Evolutionary conservation across 495 filamentous ascomycete species (phyloP).

Genomic region (Acidomyces sp.): DNA sequence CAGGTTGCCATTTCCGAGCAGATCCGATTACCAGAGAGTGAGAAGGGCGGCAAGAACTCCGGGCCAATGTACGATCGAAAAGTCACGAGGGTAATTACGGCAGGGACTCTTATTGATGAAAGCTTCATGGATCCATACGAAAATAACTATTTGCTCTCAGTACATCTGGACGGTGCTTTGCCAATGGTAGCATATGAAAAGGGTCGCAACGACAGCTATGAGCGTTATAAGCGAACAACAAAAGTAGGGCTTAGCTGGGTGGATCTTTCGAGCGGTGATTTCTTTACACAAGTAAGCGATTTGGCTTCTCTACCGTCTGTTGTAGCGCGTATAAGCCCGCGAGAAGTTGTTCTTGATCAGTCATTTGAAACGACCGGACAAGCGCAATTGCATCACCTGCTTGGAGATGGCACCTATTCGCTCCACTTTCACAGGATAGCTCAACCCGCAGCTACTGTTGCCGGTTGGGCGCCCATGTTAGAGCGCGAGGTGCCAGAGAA

Average conservation of each 20-base stretch:
- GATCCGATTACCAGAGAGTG: slow-evolving; percentile 50
- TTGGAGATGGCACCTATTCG: slow-evolving; percentile 34
- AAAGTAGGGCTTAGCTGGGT: slow-evolving; percentile 79
- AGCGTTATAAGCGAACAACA: slow-evolving; percentile 10
- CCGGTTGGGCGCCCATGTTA: slow-evolving; percentile 62
- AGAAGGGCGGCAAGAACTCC: slow-evolving; percentile 53
- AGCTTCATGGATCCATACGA: slow-evolving; percentile 87
- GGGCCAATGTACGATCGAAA: slow-evolving; percentile 70
- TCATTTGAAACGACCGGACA: slow-evolving; percentile 16
- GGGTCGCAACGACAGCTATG: background rate
- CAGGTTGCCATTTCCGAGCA: slow-evolving; percentile 93
- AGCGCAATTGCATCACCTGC: slow-evolving; percentile 3
- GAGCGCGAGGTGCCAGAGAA: slow-evolving; percentile 45
- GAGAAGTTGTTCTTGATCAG: slow-evolving; percentile 66
- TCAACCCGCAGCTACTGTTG: slow-evolving; percentile 31
- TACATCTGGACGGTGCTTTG: slow-evolving; percentile 38
- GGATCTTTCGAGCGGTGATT: slow-evolving; percentile 86
- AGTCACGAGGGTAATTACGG: slow-evolving; percentile 78
- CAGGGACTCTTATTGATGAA: slow-evolving; percentile 92
- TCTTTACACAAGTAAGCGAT: slow-evolving; percentile 73
- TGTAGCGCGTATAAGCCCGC: slow-evolving; percentile 66
- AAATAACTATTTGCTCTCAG: slow-evolving; percentile 79
- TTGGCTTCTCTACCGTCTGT: slow-evolving; percentile 59
- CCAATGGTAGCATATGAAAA: background rate
- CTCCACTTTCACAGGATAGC: slow-evolving; percentile 31